These are phyloP conservation scores for Fusarium siculi DNA, from an alignment of 2,329 filamentous ascomycete genomes.

Conservation along the genomic window DNA sequence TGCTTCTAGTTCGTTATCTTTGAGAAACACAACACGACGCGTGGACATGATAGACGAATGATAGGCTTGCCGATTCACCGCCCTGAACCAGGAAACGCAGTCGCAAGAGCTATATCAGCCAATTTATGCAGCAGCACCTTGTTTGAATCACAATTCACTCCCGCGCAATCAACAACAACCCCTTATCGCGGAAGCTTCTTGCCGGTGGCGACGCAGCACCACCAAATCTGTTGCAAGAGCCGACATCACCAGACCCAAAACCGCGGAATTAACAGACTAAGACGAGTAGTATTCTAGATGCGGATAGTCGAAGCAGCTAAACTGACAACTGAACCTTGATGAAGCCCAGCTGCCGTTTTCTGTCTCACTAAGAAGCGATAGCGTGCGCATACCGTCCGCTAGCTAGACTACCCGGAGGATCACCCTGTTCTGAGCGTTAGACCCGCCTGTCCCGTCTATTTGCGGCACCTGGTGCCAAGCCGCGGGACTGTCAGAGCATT, in stretches of 20 bases:
- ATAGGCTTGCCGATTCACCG: fast-evolving
- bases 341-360: background rate
- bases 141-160: background rate
- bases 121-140: background rate
- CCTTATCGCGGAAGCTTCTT: background rate
- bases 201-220: background rate
- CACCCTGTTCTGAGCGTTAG: background rate
- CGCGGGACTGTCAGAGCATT: background rate
- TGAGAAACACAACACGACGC: fast-evolving
- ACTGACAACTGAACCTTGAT: background rate
- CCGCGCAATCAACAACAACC: too few relatives aligned
- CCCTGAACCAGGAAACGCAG: background rate
- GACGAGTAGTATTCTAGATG: background rate
- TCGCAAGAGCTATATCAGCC: background rate
- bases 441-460: background rate
- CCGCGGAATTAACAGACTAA: background rate
- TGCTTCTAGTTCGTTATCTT: background rate
- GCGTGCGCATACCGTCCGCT: background rate
- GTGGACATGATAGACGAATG: fast-evolving
- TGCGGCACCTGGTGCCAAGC: background rate
- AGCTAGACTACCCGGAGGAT: background rate
- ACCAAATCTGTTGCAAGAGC: background rate
- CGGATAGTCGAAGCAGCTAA: background rate
- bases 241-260: background rate
- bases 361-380: background rate